Percentiles rank a stretch among this genome's conserved stretches.
Evolutionary conservation across 1,139 yeast species (phyloP).

Genomic region (Yarrowia galli): DNA sequence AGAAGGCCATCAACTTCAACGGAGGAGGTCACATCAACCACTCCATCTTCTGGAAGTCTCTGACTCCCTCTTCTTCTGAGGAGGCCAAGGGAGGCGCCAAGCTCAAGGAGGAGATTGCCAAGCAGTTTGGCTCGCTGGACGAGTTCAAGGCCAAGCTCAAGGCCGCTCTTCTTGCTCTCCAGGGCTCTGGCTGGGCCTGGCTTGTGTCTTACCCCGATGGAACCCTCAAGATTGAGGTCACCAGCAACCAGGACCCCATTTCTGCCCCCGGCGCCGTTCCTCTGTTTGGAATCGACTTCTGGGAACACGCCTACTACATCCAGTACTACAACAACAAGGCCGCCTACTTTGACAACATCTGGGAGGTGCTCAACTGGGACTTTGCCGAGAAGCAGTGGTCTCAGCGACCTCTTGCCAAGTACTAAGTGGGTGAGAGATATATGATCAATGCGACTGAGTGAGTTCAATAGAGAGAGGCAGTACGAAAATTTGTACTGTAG

Average conservation of each 20-base stretch:
- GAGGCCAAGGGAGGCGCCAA: constrained; percentile 61
- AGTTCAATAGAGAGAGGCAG: no score
- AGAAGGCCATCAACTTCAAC: constrained; percentile 86
- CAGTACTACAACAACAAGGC: constrained; percentile 86
- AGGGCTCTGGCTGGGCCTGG: constrained; percentile 89
- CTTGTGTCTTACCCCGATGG: constrained; percentile 78
- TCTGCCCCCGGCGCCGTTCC: constrained; percentile 81
- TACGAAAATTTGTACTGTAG: no score
- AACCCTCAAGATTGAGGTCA: constrained; percentile 64
- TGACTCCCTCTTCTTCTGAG: constrained; percentile 72
- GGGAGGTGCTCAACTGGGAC: constrained; percentile 87
- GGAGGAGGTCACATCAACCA: constrained; percentile 96
- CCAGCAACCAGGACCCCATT: constrained; percentile 90
- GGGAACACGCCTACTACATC: constrained; percentile 85
- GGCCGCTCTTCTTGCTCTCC: constrained; percentile 60
- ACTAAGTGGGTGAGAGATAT: background rate
- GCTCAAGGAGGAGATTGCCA: constrained; percentile 48
- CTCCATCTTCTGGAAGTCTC: constrained; percentile 86
- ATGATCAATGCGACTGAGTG: no score
- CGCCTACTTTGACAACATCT: constrained; percentile 74
- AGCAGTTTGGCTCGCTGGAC: constrained; percentile 57
- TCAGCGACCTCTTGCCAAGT: constrained; percentile 33
- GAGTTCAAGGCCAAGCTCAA: constrained; percentile 61
- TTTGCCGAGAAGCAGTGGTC: constrained; percentile 56
- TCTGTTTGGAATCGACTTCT: constrained; percentile 75